A percentile compares a stretch with the other conserved stretches of the same genome.
These are phyloP conservation scores for Plectosphaerella sp. DNA, from an alignment of 2,329 filamentous ascomycete genomes.

Conservation along the genomic window DNA sequence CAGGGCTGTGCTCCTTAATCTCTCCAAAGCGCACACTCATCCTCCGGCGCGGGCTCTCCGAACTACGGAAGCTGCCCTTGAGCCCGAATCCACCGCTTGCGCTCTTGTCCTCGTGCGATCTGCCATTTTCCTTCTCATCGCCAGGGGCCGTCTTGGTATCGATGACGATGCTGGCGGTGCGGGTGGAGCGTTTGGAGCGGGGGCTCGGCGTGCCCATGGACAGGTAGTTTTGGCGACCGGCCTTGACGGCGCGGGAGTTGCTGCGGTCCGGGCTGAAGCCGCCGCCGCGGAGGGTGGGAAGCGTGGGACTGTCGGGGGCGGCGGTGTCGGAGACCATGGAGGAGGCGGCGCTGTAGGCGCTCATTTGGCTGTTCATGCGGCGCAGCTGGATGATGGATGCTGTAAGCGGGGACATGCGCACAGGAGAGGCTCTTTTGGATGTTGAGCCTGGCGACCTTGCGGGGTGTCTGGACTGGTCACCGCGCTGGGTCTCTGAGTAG, in stretches of 20 bases:
- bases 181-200: constrained; percentile 6
- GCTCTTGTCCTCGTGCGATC: constrained; percentile 6
- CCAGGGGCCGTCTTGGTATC: background rate
- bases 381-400: constrained; percentile 35
- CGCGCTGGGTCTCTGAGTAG: background rate
- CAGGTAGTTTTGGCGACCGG: constrained; percentile 42
- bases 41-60: constrained; percentile 8
- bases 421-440: background rate
- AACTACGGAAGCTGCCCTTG: constrained; percentile 1
- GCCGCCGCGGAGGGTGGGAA: constrained; percentile 32
- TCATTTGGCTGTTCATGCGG: constrained; percentile 52
- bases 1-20: constrained; percentile 22
- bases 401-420: background rate
- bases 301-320: constrained; percentile 30
- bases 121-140: background rate
- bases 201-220: constrained; percentile 30
- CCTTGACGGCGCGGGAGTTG: constrained; percentile 21
- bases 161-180: constrained; percentile 4
- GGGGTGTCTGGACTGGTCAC: background rate
- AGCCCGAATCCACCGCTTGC: background rate
- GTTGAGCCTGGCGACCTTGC: background rate
- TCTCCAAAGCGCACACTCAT: constrained; percentile 6
- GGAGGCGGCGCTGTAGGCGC: constrained; percentile 36
- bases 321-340: constrained; percentile 18
- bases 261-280: constrained; percentile 29